These are phyloP conservation scores for Botrytis paeoniae DNA, from an alignment of 2,329 filamentous ascomycete species.

Conservation along the genomic window DNA sequence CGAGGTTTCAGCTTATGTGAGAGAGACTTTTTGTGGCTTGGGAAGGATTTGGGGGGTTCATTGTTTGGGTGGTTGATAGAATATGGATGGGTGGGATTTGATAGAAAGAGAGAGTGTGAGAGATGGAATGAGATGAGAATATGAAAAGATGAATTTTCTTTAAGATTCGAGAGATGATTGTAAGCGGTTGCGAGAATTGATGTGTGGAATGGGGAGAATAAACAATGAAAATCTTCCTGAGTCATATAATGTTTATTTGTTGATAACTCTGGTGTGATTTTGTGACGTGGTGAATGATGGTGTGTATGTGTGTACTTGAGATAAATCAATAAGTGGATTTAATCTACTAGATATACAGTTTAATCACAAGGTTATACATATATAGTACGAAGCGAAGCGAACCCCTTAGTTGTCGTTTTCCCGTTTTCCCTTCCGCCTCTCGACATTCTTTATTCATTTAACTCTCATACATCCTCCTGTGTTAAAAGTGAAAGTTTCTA, in stretches of 20 bases:
- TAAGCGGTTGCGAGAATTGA: neutral
- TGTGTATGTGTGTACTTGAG: no score
- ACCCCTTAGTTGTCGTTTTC: no score
- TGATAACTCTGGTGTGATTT: neutral
- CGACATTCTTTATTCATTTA: no score
- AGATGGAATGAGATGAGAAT: neutral
- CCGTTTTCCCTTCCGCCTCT: no score
- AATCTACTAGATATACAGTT: no score
- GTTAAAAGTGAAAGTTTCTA: no score
- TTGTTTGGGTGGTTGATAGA: constrained; percentile 6
- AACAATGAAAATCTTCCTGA: neutral
- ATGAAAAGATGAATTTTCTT: neutral
- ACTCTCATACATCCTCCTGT: no score
- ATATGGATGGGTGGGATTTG: neutral
- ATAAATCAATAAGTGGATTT: no score
- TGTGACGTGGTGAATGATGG: neutral
- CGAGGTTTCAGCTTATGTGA: neutral
- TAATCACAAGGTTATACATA: no score
- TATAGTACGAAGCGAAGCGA: no score
- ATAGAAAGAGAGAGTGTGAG: neutral
- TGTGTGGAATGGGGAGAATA: no score
- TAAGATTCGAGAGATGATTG: neutral
- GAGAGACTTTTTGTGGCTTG: neutral
- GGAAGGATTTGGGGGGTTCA: neutral
- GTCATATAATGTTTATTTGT: neutral